Evolutionary conservation across 2,329 filamentous ascomycete genomes (phyloP), one percentile per base, ranked within the genome.

Genomic region (Akanthomyces uredinophilus): DNA sequence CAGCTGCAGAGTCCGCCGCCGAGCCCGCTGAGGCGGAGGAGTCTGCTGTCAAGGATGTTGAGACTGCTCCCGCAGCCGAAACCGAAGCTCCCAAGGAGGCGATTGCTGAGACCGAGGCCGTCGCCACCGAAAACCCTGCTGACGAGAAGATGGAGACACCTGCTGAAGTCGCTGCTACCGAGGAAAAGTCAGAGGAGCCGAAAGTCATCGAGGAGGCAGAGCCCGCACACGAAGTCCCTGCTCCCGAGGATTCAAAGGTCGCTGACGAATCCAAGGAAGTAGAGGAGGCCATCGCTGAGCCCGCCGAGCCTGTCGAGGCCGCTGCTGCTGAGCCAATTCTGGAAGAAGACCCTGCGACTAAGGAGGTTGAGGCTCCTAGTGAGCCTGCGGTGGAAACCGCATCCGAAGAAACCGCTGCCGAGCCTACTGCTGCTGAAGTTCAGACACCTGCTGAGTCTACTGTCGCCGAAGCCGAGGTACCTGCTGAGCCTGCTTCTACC

Each of bases 1-100:
- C 41, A 27, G 53, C 13, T 14, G 32, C 14, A 56, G 18, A 47
- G 22, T 37, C 61, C 4, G 47, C 27, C 32, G 63, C 64, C 39
- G 62, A 66, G 55, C 22, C 61, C 32, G 59, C 57, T 44, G 53
- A 18, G 49, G 58, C 63, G 22, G 20, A 50, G 16, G 47, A 53
- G 3, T n/a, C 55, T 20, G 47, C 22, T 18, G 24, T 16, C 3
- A 7, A 41, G 2, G 47, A 35, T 18, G 24, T 29, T 29, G 61
- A 54, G 51, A 18, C 53, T 61, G 46, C 37, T 57, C 44, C 63
- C 52, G 64, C 59, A 18, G 39, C 58, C 14, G 24, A 41, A 4
- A 27, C 37, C 29, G 56, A 59, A 32, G 37, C 59, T 47, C 49
- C 43, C 51, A 55, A 64, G 41, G n/a, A 49, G 11, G 56, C 11